These are phyloP conservation scores for Vitis hybrid DNA, from an alignment of 177 flowering plant species.

Conservation along the genomic window DNA sequence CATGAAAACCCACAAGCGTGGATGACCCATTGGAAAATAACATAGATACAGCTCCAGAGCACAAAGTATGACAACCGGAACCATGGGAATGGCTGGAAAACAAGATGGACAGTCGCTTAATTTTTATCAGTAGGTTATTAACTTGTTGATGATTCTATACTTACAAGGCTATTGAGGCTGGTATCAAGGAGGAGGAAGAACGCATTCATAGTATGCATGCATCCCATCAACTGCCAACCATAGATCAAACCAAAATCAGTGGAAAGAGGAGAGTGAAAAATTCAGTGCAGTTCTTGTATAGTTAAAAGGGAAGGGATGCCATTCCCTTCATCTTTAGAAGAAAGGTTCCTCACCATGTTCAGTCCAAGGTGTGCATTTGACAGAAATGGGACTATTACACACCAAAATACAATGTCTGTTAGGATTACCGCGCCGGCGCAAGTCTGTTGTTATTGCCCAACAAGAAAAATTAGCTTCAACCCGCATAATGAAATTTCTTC, in stretches of 20 bases:
- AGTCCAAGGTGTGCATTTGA: conserved; percentile 35
- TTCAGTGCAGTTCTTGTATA: too few relatives aligned
- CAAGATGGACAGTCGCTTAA: neutral
- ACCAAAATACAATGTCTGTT: conserved; percentile 78
- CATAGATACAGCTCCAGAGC: conserved; percentile 44
- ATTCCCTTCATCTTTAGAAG: neutral
- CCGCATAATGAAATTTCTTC: neutral
- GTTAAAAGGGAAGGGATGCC: too few relatives aligned
- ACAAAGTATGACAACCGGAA: conserved; percentile 50
- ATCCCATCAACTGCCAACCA: conserved; percentile 43
- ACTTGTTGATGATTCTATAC: conserved; percentile 13
- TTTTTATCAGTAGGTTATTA: neutral
- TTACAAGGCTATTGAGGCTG: conserved; percentile 45
- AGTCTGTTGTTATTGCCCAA: conserved; percentile 32
- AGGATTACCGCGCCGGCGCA: conserved; percentile 76
- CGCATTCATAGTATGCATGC: conserved; percentile 53
- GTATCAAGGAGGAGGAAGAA: conserved; percentile 48
- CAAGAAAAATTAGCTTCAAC: conserved; percentile 3
- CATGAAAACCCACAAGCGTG: conserved; percentile 60
- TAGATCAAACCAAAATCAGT: neutral
- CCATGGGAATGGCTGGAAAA: conserved; percentile 51
- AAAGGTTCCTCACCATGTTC: conserved; percentile 37
- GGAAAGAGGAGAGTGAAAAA: neutral
- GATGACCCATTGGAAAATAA: conserved; percentile 50
- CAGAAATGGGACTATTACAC: conserved; percentile 56